Percentiles rank a stretch among this genome's conserved stretches.
Conservation (phyloP, 306 rosid species). For the Trifolium subterraneum region DNA sequence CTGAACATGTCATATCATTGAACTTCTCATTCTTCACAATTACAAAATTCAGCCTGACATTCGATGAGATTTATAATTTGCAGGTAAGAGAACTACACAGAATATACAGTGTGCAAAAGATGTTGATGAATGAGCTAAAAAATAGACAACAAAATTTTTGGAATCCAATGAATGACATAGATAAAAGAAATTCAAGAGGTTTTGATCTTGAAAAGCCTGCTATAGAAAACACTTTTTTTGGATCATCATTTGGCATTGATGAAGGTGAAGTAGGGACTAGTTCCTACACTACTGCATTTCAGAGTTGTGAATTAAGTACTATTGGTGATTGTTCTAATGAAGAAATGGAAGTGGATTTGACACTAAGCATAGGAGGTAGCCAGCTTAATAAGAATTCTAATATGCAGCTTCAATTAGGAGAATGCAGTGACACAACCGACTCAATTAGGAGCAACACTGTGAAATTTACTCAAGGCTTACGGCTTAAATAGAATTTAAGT, state of each 20-base stretch:
- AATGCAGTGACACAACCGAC: slow-evolving; percentile 70
- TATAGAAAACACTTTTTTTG: slow-evolving; percentile 54
- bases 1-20: not conserved
- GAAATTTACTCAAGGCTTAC: slow-evolving; percentile 71
- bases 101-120: slow-evolving; percentile 77
- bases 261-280: slow-evolving; percentile 60
- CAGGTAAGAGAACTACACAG: slow-evolving; percentile 90
- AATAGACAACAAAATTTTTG: slow-evolving; percentile 46
- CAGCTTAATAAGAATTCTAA: slow-evolving; percentile 56
- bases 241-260: slow-evolving; percentile 43
- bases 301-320: not conserved
- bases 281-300: not conserved
- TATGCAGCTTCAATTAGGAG: slow-evolving; percentile 45
- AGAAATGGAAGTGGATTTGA: slow-evolving; percentile 81
- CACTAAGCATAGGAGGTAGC: slow-evolving; percentile 85
- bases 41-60: no score
- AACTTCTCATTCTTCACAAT: no score
- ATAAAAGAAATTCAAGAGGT: slow-evolving; percentile 52
- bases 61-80: slow-evolving; percentile 40
- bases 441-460: slow-evolving; percentile 83
- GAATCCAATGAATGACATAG: slow-evolving; percentile 49
- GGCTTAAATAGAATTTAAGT: slow-evolving; percentile 60
- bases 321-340: slow-evolving; percentile 39
- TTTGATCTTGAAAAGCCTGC: slow-evolving; percentile 82
- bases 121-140: slow-evolving; percentile 71